Base-by-base conservation (phyloP, 2,329 filamentous ascomycete genomes). In the Hortaea sp. region DNA sequence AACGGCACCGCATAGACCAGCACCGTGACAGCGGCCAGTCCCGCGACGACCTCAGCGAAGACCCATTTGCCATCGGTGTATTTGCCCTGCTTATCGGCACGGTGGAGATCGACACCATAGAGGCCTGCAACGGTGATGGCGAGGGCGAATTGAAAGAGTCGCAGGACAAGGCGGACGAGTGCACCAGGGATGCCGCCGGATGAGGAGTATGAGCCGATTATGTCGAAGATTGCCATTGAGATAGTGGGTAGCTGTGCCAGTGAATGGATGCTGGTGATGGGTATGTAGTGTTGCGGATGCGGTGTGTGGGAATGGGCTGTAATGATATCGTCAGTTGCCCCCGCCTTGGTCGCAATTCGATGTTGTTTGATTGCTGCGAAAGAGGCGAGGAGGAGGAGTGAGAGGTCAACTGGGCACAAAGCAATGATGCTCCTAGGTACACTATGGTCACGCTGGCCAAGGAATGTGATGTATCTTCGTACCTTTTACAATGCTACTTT, bases 71-170 rank as follows among this genome's bases (percentile, higher is more conserved):
- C 72, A 59, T 85, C 77, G 2, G 69, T 64, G 50, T 77, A 74
- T 37, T 69, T 69, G 45, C 72, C 61, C 4, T 70, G 62, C 12
- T 77, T 66, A 34, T 69, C 62, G 1, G 79, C 77, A 20, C 66
- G 65, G 49, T 78, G 66, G 5, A 92, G 68, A 60, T 90, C 84
- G 27, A 74, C 67, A 32, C 81, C 85, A 54, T 92, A 95, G 13
- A 95, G 77, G 1, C 84, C 88, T 53, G 83, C 81, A 45, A 92
- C 84, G 1, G 84, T 77, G 47, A 94, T 67, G 10, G 81, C 86
- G 53, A 94, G 74, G 47, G 85, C 75, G 59, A 95, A 82, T 60
- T 90, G 85, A 50, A 82, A 67, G 63, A 89, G 73, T 62, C 89
- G 84, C n/a, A 88, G 67, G 53, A 75, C 53, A 27, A 74, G 68